A percentile compares a stretch with the other conserved stretches of the same genome.
Evolutionary conservation across 257 asterid species (phyloP).

Genomic region (Capsicum pubescens): DNA sequence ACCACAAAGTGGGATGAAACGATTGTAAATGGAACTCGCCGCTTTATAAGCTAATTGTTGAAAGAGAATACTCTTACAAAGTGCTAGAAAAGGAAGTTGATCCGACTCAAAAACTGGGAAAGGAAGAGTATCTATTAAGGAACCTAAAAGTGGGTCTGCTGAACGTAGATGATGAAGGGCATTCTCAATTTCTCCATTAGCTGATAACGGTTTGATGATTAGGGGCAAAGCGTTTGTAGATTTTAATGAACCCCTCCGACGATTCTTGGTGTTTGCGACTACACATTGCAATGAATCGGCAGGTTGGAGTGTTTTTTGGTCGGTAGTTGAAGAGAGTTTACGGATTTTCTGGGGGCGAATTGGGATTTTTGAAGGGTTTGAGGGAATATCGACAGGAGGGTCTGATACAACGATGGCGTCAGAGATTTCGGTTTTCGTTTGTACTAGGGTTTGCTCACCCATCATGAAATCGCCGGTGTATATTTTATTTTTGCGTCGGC

Average conservation of each 20-base stretch:
- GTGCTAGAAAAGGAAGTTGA: constrained; percentile 71
- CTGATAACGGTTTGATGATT: constrained; percentile 65
- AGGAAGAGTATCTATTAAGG: constrained; percentile 60
- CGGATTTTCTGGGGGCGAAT: constrained; percentile 93
- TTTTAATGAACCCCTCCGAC: neutral
- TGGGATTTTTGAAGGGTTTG: constrained; percentile 87
- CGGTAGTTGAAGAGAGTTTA: constrained; percentile 54
- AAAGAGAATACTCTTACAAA: constrained; percentile 74
- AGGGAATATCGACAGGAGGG: constrained; percentile 39
- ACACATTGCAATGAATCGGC: constrained; percentile 6
- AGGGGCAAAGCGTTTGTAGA: constrained; percentile 57
- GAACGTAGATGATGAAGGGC: constrained; percentile 69
- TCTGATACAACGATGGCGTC: constrained; percentile 31
- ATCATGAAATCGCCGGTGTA: constrained; percentile 29
- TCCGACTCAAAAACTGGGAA: constrained; percentile 68
- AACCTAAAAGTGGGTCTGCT: constrained; percentile 62
- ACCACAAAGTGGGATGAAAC: constrained; percentile 79
- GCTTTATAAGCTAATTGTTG: constrained; percentile 92
- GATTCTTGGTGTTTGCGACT: constrained; percentile 27
- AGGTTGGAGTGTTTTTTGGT: constrained; percentile 25
- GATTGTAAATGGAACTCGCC: constrained; percentile 72
- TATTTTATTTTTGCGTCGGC: neutral
- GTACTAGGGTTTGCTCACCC: constrained; percentile 66
- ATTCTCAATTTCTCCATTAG: constrained; percentile 63
- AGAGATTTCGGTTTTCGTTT: constrained; percentile 26